Conservation (phyloP, 2,329 filamentous ascomycete species). For the Sclerotinia spermophila region DNA sequence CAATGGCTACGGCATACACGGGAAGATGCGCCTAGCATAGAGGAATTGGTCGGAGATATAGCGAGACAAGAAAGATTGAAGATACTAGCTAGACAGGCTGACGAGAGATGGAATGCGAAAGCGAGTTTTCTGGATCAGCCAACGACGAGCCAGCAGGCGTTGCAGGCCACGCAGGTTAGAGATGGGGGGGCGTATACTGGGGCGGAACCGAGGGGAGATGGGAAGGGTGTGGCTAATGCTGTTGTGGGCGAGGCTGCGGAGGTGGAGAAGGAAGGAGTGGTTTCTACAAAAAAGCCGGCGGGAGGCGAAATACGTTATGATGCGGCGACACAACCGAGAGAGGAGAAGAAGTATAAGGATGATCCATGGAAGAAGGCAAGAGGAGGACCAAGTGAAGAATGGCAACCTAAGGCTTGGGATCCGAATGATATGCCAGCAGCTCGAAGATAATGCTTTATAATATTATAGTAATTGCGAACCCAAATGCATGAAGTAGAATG, state of each 20-base stretch:
- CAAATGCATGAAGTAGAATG: background rate
- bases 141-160: constrained; percentile 19
- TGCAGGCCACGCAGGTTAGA: background rate
- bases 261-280: constrained; percentile 15
- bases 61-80: constrained; percentile 51
- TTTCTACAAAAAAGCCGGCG: background rate
- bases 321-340: constrained; percentile 14
- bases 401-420: constrained; percentile 45
- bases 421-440: constrained; percentile 15
- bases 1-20: constrained; percentile 65
- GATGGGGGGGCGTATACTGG: background rate
- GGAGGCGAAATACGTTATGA: constrained; percentile 4
- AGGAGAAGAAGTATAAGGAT: constrained; percentile 26
- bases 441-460: background rate
- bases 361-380: constrained; percentile 58
- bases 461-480: background rate
- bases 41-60: constrained; percentile 54
- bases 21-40: constrained; percentile 49
- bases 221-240: background rate
- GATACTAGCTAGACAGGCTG: constrained; percentile 56
- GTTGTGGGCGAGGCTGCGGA: constrained; percentile 9
- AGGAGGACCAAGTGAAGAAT: constrained; percentile 53
- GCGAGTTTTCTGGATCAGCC: constrained; percentile 46
- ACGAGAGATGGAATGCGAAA: constrained; percentile 62
- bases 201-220: background rate